Evolutionary conservation across 108 stramenopile genomes (phyloP), one percentile per base, ranked within the genome.

Genomic region (Cylindrotheca fusiformis): DNA sequence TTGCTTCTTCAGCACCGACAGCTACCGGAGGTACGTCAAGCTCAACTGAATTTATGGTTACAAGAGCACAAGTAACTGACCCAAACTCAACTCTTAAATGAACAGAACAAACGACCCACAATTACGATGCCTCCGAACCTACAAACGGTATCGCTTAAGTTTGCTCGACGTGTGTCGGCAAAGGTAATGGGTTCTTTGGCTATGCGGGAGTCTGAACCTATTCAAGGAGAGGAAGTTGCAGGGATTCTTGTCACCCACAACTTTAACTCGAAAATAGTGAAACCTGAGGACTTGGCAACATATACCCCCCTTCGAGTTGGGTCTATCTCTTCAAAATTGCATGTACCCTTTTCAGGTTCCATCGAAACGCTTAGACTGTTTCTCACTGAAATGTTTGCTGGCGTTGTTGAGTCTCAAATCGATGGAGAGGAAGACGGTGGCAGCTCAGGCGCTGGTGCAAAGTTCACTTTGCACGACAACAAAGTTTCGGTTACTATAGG

Each of bases 301-400:
- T 96, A 95, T 63, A 96, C 93, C 18, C 93, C 90, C 0, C 67
- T 96, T n/a, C 82, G 93, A 44, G 69, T 85, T 24, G 93, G 93
- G 17, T 82, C 89, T 2, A 89, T 96, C 1, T 76, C 81, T 22
- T 85, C 83, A 10, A 86, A 83, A 36, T 76, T 96, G 22, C 93
- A 95, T 79, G 90, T 96, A 18, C 95, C 91, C 1, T 96, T 88
- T 71, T 69, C 78, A 19, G 90, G 88, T 22, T 80, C 82, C 32
- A 60, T 91, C 3, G 80, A 70, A 45, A 94, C 87, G 0, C 60
- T 95, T 30, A 64, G 74, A 54, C 52, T 95, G 25, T 93, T 91
- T 63, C 58, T 95, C 32, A 65, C 78, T 25, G 90, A 91, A 67
- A 90, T 93, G 87, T 96, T 92, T 67, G 51, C 68, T 20, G 87